Percentiles rank a stretch among this genome's conserved stretches.
phyloP scores from a whole-genome alignment of 306 rosid genomes.

The Malus asiatica region DNA sequence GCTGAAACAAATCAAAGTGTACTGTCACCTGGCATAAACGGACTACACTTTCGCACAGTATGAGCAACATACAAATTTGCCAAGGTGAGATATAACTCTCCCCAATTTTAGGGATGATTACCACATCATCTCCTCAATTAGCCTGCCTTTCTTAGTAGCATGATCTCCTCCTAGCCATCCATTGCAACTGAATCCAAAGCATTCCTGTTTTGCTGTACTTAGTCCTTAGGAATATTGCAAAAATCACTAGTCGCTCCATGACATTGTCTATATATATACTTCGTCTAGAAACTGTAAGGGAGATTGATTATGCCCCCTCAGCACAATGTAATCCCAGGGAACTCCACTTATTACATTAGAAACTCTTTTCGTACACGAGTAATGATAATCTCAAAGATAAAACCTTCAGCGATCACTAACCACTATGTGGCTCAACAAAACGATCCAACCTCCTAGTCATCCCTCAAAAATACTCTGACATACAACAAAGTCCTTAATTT shows the following conservation, averaged over 20 bases:
- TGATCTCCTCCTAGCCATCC: not conserved
- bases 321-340: not conserved
- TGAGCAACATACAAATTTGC: not conserved
- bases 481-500: not conserved
- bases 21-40: not conserved
- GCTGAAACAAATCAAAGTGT: not conserved
- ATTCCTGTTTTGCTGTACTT: not conserved
- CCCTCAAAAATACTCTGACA: not conserved
- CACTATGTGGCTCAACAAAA: not conserved
- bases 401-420: not conserved
- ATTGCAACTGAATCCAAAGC: not conserved
- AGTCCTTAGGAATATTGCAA: not conserved
- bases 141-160: conserved; percentile 2
- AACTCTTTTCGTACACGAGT: not conserved
- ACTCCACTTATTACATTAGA: not conserved
- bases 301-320: not conserved
- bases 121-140: not conserved
- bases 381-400: not conserved
- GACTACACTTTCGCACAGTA: not conserved
- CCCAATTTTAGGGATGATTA: not conserved
- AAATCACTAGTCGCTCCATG: not conserved
- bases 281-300: not conserved
- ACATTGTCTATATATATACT: not conserved
- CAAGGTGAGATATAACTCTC: not conserved
- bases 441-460: not conserved